Evolutionary conservation across 495 filamentous ascomycete genomes (phyloP), one percentile per base, ranked within the genome.

Genomic region (Hyaloscypha hepaticicola): DNA sequence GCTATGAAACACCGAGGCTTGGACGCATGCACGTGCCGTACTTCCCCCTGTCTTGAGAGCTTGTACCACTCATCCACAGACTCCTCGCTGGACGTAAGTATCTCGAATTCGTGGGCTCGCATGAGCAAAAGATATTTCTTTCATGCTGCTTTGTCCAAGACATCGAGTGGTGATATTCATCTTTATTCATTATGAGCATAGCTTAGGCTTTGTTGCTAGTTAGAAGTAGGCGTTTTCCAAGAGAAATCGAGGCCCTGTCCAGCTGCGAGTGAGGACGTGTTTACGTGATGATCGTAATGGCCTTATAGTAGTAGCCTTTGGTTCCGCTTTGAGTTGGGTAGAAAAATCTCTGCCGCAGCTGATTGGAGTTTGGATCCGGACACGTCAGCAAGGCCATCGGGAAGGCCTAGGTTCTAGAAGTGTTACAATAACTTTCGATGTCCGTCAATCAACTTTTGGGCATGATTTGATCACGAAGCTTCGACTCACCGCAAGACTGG

Each of bases 61-160:
- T 29, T 5, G 19, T 53, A 9, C 41, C 25, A 22, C 60, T 53
- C 60, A 62, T 48, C 60, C 60, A 62, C 60, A 62, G 45, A 45
- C 38, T 16, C 60, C 8, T 56, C 27, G 14, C 25, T 21, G 25
- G 7, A n/a, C n/a, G 33, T 29, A 55, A 57, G 45, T 48, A 48
- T 51, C 61, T 21, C 56, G 33, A 19, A 21, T 45, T 63, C n/a
- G 28, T 11, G 61, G 61, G 50, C 16, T 63, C 19, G 33, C 41
- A 61, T 50, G 58, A 33, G 28, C 31, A 27, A 24, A 9, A 11
- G 24, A 22, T n/a, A n/a, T 38, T 22, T 24, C n/a, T 25, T 33
- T 53, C 51, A 52, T 52, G 59, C 59, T 63, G n/a, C 61, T 45
- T 58, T 58, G 19, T 41, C 31, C 19, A 31, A 48, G 61, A 56